phyloP scores from a whole-genome alignment of 2,329 filamentous ascomycete species.

The Meredithiella fracta region DNA sequence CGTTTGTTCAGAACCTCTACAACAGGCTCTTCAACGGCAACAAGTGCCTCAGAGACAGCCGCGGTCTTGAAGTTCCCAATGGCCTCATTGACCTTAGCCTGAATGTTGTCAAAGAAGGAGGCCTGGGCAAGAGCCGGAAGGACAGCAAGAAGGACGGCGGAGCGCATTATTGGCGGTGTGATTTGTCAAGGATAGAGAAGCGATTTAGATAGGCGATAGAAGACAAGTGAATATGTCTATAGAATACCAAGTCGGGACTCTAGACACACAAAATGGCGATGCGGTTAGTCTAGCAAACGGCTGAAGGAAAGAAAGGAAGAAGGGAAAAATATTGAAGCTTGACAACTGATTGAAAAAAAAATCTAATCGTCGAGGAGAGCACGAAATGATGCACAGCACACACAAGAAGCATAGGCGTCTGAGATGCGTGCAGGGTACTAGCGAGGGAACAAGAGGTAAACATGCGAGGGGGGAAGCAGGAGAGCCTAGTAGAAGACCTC shows the following conservation, averaged over 20 bases:
- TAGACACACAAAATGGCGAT: background rate
- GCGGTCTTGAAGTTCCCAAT: slow-evolving; percentile 36
- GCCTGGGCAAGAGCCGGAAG: slow-evolving; percentile 40
- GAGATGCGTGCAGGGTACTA: background rate
- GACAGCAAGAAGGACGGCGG: slow-evolving; percentile 32
- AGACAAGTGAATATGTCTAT: background rate
- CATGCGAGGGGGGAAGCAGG: background rate
- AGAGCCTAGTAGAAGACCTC: too few relatives aligned
- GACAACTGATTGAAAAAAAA: background rate
- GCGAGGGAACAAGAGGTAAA: background rate
- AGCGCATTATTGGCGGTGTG: slow-evolving; percentile 33
- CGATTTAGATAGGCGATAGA: background rate
- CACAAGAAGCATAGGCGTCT: background rate
- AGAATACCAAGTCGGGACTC: background rate
- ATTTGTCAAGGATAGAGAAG: background rate
- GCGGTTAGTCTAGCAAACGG: background rate
- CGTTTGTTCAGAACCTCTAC: slow-evolving; percentile 20
- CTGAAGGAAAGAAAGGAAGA: background rate
- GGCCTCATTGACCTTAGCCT: slow-evolving; percentile 47
- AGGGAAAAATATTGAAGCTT: slow-evolving; percentile 1
- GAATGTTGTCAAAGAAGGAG: slow-evolving; percentile 37
- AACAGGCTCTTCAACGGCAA: slow-evolving; percentile 28
- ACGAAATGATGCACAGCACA: slow-evolving; percentile 3
- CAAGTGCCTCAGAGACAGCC: slow-evolving; percentile 32
- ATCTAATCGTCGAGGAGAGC: background rate